Conservation (phyloP, 371 early-diverging fungal genomes). For the Zychaea mexicana region DNA sequence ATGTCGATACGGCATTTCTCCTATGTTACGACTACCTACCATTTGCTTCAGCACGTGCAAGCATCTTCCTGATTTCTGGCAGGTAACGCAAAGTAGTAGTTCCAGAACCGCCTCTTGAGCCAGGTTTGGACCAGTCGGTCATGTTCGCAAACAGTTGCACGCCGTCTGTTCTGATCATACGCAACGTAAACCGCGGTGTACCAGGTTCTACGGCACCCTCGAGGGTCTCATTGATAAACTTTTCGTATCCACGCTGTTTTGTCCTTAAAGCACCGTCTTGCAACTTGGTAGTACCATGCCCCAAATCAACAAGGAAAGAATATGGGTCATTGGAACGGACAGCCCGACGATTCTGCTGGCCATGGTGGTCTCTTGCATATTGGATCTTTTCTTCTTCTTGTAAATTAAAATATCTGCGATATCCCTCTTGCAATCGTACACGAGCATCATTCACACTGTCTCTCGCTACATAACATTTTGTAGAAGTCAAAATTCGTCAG, state of each 20-base stretch:
- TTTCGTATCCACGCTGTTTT: not conserved
- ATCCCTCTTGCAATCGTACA: too few relatives aligned
- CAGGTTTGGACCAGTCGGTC: not conserved
- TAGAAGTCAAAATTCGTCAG: too few relatives aligned
- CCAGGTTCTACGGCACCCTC: not conserved
- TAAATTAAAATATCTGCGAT: too few relatives aligned
- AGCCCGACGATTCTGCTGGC: too few relatives aligned
- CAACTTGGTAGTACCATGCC: not conserved
- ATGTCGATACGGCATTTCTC: too few relatives aligned
- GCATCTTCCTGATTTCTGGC: not conserved
- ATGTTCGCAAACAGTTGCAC: not conserved
- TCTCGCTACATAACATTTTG: too few relatives aligned
- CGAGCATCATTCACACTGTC: too few relatives aligned
- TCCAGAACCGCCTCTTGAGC: not conserved
- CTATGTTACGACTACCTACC: not conserved
- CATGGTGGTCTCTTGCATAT: too few relatives aligned
- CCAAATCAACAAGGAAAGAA: not conserved
- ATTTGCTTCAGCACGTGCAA: not conserved
- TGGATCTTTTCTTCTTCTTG: too few relatives aligned
- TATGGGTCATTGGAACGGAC: not conserved
- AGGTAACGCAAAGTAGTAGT: not conserved
- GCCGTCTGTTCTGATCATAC: not conserved
- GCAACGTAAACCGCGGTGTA: not conserved
- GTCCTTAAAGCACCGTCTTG: not conserved
- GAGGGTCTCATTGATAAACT: not conserved